Evolutionary conservation across 441 rosid species (phyloP).

Genomic region (Brassica hybrid): DNA sequence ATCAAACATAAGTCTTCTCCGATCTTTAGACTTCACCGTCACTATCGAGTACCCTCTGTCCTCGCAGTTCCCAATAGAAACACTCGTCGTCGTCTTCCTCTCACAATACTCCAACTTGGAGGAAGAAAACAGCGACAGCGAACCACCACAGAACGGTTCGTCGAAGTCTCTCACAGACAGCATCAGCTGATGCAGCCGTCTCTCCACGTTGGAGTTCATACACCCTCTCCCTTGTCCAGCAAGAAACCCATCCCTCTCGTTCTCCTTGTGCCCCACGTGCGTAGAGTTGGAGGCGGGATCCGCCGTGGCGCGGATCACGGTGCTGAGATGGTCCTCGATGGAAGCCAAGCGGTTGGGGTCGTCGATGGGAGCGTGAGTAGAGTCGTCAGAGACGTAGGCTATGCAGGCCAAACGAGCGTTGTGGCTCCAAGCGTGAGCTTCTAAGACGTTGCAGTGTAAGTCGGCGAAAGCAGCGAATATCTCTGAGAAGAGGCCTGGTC

Average conservation of each 20-base stretch:
- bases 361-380: slow-evolving; percentile 53
- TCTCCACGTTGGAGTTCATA: slow-evolving; percentile 55
- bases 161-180: slow-evolving; percentile 71
- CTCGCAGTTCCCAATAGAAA: slow-evolving; percentile 62
- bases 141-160: slow-evolving; percentile 36
- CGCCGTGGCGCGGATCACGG: slow-evolving; percentile 54
- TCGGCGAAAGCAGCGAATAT: slow-evolving; percentile 68
- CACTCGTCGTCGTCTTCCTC: slow-evolving; percentile 45
- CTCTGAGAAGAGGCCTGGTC: slow-evolving; percentile 83
- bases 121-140: slow-evolving; percentile 26
- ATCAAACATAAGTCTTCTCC: slow-evolving; percentile 78
- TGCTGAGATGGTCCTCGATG: slow-evolving; percentile 64
- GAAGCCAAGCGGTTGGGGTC: slow-evolving; percentile 65
- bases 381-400: slow-evolving; percentile 53
- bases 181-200: slow-evolving; percentile 78
- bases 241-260: slow-evolving; percentile 47
- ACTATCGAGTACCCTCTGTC: slow-evolving; percentile 73
- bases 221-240: slow-evolving; percentile 52
- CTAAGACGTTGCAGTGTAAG: slow-evolving; percentile 66
- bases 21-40: slow-evolving; percentile 63
- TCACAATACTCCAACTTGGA: slow-evolving; percentile 38
- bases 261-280: slow-evolving; percentile 48
- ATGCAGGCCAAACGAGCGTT: slow-evolving; percentile 74
- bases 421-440: slow-evolving; percentile 89
- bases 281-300: slow-evolving; percentile 37